Evolutionary conservation across 2,329 filamentous ascomycete species (phyloP).

Genomic region (Leptographium flavum): DNA sequence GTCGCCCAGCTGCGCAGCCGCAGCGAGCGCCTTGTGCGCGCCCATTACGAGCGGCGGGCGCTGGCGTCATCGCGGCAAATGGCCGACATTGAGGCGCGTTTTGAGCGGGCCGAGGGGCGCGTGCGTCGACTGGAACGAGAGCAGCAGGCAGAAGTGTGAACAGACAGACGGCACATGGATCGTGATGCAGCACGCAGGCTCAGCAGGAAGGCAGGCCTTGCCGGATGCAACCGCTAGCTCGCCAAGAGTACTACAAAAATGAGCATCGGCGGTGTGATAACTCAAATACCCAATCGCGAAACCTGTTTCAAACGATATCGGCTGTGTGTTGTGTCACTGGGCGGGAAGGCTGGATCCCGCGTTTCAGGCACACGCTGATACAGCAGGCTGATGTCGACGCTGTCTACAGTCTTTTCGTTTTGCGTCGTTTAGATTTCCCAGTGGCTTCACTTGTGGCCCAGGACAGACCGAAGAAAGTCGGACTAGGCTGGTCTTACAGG

Average conservation of each 20-base stretch:
- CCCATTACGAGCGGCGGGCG: slow-evolving; percentile 63
- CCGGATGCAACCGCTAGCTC: too few species aligned
- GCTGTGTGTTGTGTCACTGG: not conserved
- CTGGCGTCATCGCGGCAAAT: slow-evolving; percentile 54
- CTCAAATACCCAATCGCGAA: too few species aligned
- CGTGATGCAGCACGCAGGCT: not conserved
- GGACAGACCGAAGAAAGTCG: too few species aligned
- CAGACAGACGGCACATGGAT: not conserved
- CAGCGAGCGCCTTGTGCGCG: slow-evolving; percentile 47
- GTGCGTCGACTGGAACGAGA: slow-evolving; percentile 50
- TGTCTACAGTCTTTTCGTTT: too few species aligned
- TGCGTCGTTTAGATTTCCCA: too few species aligned
- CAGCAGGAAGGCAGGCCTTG: not conserved
- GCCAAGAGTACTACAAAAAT: too few species aligned
- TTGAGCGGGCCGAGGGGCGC: slow-evolving; percentile 50
- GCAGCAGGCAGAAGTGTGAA: slow-evolving; percentile 36
- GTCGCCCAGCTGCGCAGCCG: slow-evolving; percentile 47
- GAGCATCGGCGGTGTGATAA: too few species aligned
- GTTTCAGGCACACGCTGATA: not conserved
- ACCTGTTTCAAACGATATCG: not conserved
- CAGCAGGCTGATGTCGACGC: too few species aligned
- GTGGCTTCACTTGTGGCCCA: too few species aligned
- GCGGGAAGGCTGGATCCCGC: not conserved
- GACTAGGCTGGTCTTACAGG: too few species aligned
- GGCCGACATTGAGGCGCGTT: slow-evolving; percentile 54